Evolutionary conservation across 2,329 filamentous ascomycete species (phyloP).

Genomic region (Penicillium sp.): DNA sequence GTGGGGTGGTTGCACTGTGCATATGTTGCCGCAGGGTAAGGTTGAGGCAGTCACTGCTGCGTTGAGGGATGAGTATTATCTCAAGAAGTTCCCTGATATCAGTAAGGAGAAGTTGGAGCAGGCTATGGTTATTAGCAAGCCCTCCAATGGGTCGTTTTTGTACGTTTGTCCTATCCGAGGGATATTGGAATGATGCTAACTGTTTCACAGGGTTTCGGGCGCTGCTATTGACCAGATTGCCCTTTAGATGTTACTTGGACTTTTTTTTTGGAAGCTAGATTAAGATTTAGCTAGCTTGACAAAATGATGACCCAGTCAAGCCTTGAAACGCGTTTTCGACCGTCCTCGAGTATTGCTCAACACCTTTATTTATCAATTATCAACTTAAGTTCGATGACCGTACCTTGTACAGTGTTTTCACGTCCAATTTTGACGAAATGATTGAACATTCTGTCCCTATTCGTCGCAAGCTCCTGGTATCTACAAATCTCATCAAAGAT

Average conservation of each 20-base stretch:
- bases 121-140: slow-evolving; percentile 86
- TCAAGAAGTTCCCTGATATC: slow-evolving; percentile 66
- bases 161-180: slow-evolving; percentile 25
- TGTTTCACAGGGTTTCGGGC: slow-evolving; percentile 34
- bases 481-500: too few relatives aligned
- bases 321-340: too few relatives aligned
- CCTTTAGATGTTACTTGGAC: slow-evolving; percentile 16
- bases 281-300: too few relatives aligned
- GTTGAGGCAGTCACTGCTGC: slow-evolving; percentile 76
- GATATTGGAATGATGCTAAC: slow-evolving; percentile 13
- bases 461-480: too few relatives aligned
- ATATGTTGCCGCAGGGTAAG: slow-evolving; percentile 82
- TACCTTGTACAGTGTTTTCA: too few relatives aligned
- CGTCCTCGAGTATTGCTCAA: too few relatives aligned
- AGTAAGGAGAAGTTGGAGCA: slow-evolving; percentile 72
- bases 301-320: too few relatives aligned
- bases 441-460: too few relatives aligned
- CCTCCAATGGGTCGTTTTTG: slow-evolving; percentile 52
- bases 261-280: too few relatives aligned
- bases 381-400: too few relatives aligned
- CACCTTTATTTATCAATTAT: too few relatives aligned
- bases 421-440: too few relatives aligned
- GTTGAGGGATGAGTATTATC: slow-evolving; percentile 80
- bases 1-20: slow-evolving; percentile 95
- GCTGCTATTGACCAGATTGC: slow-evolving; percentile 38